Evolutionary conservation across 305 asterid genomes (phyloP), one percentile per base, ranked within the genome.

Genomic region (Fraxinus albicans): DNA sequence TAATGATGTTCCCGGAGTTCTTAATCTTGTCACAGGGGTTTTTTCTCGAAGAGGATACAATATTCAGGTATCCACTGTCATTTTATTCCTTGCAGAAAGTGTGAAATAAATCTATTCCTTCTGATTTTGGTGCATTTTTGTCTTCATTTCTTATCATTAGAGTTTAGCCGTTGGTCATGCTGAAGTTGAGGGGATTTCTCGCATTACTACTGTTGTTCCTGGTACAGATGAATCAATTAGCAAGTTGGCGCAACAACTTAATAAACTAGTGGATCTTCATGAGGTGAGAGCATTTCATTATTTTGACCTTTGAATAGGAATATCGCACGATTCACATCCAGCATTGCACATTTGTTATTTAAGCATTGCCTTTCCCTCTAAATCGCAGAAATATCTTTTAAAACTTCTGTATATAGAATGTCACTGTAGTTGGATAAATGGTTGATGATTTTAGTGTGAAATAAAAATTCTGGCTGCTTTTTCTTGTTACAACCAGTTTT

Each of bases 81-180:
- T 76, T 73, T 76, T 13, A 3, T 19, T 77, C 77, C 53, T 81
- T 77, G 72, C 74, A 8, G 40, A 60, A 77, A 55, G 73, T 82
- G 73, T 77, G 84, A 55, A 21, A 80, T 58, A 19, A 23, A 55
- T 81, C 58, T 69, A 33, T 65, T 83, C 31, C 25, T 74, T 53
- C 29, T 86, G 70, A 12, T 53, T 74, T 67, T 83, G 8, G 33
- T 47, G 53, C 40, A 73, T 70, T 80, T 83, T 2, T 85, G 77
- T 80, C 77, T 79, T 76, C 55, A 78, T 67, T 65, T 81, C 79
- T 85, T 86, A 55, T 79, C 84, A 42, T 44, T 89, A 96, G 99
- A 96, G 99, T 91, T 92, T 96, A 88, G 99, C 98, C 70, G 98
- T 96, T 88, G 99, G 99, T 83, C 98, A 89, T 91, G 87, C 99